Evolutionary conservation across 2,329 filamentous ascomycete genomes (phyloP), one percentile per base, ranked within the genome.

Genomic region (Byssochlamys sp.): DNA sequence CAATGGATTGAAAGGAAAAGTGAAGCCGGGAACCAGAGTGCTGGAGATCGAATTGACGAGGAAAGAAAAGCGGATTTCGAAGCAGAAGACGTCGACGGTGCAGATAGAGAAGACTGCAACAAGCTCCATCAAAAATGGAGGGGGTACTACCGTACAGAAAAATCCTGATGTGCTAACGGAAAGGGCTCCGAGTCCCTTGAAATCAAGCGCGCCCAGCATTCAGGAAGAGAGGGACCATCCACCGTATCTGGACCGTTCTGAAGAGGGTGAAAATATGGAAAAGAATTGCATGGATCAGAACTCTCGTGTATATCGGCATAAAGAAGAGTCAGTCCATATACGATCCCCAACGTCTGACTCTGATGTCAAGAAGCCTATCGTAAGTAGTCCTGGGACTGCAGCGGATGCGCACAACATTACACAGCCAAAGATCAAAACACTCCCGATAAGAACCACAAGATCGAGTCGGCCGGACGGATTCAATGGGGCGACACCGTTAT

Each of bases 1-100:
- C 19, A 64, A 66, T 51, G 65, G 62, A 53, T 58, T 69, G 57
- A 60, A 50, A 51, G 68, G 66, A 0, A 82, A 80, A 62, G 68
- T 83, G 2, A 12, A 28, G n/a, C 71, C 75, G 0, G 79, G 77
- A 2, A 79, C 75, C 2, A 71, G 77, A 11, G 77, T 84, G 0
- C 71, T 85, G 5, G 82, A 84, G 55, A 68, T 85, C 2, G 81
- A 84, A 65, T 67, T 85, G 26, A 72, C 72, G 1, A 73, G 81
- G 10, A 77, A 77, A 24, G 82, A 85, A 65, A 79, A 77, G 67
- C 74, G 74, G 56, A 73, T 51, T 5, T 10, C 10, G 4, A 51
- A 26, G 25, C 25, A 19, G 25, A 28, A 14, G 24, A 24, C 2
- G 5, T 28, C 49, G 49, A 51, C 27, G n/a, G 7, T 28, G 24